Percentiles rank a stretch among this genome's conserved stretches.
These are phyloP conservation scores for Salicornia ramosissima DNA, from an alignment of 148 eudicot species.

Conservation along the genomic window DNA sequence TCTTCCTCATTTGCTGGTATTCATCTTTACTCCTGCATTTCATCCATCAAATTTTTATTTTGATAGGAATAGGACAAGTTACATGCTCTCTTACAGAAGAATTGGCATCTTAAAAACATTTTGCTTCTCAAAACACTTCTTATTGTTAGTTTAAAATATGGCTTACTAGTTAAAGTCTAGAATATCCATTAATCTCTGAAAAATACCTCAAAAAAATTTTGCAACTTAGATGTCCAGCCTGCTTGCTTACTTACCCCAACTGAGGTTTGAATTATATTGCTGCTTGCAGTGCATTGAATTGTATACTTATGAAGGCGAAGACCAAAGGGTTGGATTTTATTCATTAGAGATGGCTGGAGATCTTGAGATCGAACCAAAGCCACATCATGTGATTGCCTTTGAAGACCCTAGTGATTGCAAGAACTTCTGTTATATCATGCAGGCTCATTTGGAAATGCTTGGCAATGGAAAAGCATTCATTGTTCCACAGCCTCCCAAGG, in stretches of 20 bases:
- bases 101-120: not conserved
- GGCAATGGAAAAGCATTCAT: slow-evolving; percentile 85
- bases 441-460: slow-evolving; percentile 80
- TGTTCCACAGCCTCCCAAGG: slow-evolving; percentile 79
- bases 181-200: too few species aligned
- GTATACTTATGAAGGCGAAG: slow-evolving; percentile 60
- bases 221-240: not conserved
- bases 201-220: not conserved
- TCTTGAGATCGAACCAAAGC: slow-evolving; percentile 91
- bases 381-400: slow-evolving; percentile 78
- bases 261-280: not conserved
- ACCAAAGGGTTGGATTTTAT: slow-evolving; percentile 65
- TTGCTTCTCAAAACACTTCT: too few species aligned
- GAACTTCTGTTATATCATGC: slow-evolving; percentile 72
- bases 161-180: too few species aligned
- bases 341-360: slow-evolving; percentile 85
- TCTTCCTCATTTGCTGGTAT: slow-evolving; percentile 79
- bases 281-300: slow-evolving; percentile 75
- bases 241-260: not conserved
- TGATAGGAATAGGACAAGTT: not conserved
- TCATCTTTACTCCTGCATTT: not conserved
- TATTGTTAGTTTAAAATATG: not conserved
- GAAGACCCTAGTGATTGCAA: slow-evolving; percentile 76
- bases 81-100: not conserved
- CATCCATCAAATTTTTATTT: not conserved